Evolutionary conservation across 495 filamentous ascomycete species (phyloP), one percentile per base, ranked within the genome.

Genomic region (Talaromyces adpressus): DNA sequence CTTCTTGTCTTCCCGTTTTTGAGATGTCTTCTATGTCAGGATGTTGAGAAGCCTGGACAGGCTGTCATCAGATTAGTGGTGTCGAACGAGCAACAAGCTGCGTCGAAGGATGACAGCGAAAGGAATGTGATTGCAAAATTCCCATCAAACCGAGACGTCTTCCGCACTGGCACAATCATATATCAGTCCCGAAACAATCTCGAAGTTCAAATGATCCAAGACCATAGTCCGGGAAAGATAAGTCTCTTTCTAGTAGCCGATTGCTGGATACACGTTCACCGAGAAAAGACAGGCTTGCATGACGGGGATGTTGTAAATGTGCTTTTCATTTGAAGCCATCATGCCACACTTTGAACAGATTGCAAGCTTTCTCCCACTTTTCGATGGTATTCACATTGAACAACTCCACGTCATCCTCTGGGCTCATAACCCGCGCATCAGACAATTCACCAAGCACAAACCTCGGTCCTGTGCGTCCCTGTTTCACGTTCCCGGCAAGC

Each of bases 401-500:
- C 27, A 72, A 63, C 65, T 69, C 69, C 22, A 66, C 47, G 39
- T 68, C 65, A 45, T 68, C 25, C 23, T 62, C 45, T 12, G 69
- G 67, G 8, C 53, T 62, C 0, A 71, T 57, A 8, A 64, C 41
- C 57, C 59, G 64, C 11, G 64, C 69, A 14, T 57, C 39, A 34
- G 11, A 3, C 20, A 65, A n/a, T 16, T 67, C 52, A 2, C 63
- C 62, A 2, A 73, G 41, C 14, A 71, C 64, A 39, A 60, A 54
- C 56, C 62, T 65, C 22, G 69, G 64, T n/a, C 63, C 62, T 22
- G 30, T 41, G 47, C 58, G 62, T 7, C 67, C 66, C 18, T 62
- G 58, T 39, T 53, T 34, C 3, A 71, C 66, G 34, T 66, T 67
- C 30, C 62, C 49, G 11, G 64, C 67, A 9, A 68, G 62, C 9